Percentiles rank a stretch among this genome's conserved stretches.
Conservation (phyloP, 768 basidiomycete genomes). For the Amanita rubescens region DNA sequence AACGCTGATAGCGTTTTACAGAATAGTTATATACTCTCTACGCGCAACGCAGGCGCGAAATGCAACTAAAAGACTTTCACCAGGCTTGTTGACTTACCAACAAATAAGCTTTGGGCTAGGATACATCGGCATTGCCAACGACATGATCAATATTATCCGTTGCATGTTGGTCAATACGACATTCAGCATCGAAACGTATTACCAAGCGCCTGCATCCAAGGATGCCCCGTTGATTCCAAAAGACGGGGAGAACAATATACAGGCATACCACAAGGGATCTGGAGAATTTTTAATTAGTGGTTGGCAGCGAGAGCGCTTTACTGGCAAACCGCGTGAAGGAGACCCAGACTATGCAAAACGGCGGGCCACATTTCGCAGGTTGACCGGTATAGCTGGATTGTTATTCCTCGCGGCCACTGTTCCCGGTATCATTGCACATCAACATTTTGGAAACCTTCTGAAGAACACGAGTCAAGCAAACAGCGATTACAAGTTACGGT, state of each 20-base stretch:
- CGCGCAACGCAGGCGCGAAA: conserved; percentile 21
- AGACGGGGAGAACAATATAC: not conserved
- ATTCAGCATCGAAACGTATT: conserved; percentile 23
- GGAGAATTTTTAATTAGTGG: not conserved
- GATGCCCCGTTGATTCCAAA: conserved; percentile 12
- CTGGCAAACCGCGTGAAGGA: conserved; percentile 16
- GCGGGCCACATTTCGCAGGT: conserved; percentile 24
- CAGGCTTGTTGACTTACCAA: conserved; percentile 20
- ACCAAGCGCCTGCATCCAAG: conserved; percentile 19
- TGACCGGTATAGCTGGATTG: conserved; percentile 16
- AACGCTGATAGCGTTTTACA: conserved; percentile 2
- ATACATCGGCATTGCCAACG: conserved; percentile 26
- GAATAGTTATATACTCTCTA: conserved; percentile 26
- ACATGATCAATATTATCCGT: conserved; percentile 28
- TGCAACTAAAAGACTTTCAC: conserved; percentile 13
- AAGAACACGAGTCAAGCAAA: conserved; percentile 14
- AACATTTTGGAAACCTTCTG: conserved; percentile 14
- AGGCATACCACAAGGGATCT: not conserved
- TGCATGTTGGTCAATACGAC: conserved; percentile 34
- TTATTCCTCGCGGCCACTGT: conserved; percentile 25
- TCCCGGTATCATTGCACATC: conserved; percentile 23
- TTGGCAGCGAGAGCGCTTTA: conserved; percentile 13
- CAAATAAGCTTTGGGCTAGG: conserved; percentile 26
- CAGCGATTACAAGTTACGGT: conserved; percentile 11
- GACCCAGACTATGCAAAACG: conserved; percentile 24